Percentiles rank a stretch among this genome's conserved stretches.
Evolutionary conservation across 306 rosid genomes (phyloP).

Genomic region (Sicyos baderoa): DNA sequence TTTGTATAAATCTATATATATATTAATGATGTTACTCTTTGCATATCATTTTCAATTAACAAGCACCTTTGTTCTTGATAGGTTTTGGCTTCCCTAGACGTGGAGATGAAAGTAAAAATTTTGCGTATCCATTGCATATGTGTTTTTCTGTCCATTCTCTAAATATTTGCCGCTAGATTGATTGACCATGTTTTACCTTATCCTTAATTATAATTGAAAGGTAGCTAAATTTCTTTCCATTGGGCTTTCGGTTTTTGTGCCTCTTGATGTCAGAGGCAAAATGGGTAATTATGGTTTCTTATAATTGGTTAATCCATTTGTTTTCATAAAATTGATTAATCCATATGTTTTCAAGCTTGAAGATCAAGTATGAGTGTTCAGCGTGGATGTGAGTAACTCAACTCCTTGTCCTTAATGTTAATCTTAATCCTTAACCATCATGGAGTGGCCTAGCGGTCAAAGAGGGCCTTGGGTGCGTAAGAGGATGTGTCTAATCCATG

Average conservation of each 20-base stretch:
- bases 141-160: slow-evolving; percentile 13
- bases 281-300: background rate
- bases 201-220: background rate
- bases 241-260: background rate
- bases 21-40: background rate
- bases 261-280: background rate
- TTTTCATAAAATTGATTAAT: background rate
- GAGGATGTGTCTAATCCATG: too few relatives aligned
- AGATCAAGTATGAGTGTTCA: background rate
- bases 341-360: background rate
- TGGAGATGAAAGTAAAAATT: slow-evolving; percentile 52
- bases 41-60: background rate
- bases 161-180: background rate
- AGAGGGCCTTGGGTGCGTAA: too few relatives aligned
- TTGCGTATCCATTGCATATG: slow-evolving; percentile 40
- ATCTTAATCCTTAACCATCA: too few relatives aligned
- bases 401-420: background rate
- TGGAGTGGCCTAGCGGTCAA: too few relatives aligned
- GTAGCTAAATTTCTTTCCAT: background rate
- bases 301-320: background rate
- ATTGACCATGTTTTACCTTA: background rate
- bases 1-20: too few relatives aligned
- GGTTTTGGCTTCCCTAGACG: slow-evolving; percentile 18
- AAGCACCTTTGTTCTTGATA: background rate
- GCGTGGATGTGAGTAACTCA: background rate